Evolutionary conservation across 495 filamentous ascomycete species (phyloP).

Genomic region (Aspergillus campestris): DNA sequence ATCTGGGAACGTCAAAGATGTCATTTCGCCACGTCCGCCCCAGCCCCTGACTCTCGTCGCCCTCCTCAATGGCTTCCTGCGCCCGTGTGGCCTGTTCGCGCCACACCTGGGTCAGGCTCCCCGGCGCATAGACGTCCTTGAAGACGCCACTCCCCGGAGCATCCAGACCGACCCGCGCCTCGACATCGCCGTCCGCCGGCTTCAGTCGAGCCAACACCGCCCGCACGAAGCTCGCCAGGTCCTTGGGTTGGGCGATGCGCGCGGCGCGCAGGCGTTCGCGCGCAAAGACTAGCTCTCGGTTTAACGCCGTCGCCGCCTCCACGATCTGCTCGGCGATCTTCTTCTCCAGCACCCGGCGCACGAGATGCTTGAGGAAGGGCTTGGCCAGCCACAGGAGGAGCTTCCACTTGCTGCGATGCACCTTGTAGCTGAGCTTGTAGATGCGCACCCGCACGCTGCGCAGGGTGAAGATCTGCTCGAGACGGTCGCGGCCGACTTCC

Average conservation of each 20-base stretch:
- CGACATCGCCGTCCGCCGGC: slow-evolving; percentile 66
- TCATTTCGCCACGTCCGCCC: slow-evolving; percentile 64
- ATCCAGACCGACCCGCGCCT: slow-evolving; percentile 58
- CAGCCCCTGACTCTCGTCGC: slow-evolving; percentile 36
- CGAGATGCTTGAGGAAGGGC: slow-evolving; percentile 70
- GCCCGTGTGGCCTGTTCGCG: slow-evolving; percentile 66
- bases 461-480: slow-evolving; percentile 76
- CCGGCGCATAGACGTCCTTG: slow-evolving; percentile 76
- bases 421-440: slow-evolving; percentile 74
- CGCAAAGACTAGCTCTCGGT: slow-evolving; percentile 80
- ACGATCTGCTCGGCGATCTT: slow-evolving; percentile 67
- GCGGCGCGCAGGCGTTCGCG: slow-evolving; percentile 80
- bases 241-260: slow-evolving; percentile 70
- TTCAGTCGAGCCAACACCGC: slow-evolving; percentile 68
- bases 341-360: slow-evolving; percentile 70
- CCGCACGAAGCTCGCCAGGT: slow-evolving; percentile 69
- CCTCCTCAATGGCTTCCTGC: slow-evolving; percentile 51
- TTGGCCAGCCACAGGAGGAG: slow-evolving; percentile 77
- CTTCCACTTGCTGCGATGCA: slow-evolving; percentile 65
- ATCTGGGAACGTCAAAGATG: slow-evolving; percentile 61
- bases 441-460: slow-evolving; percentile 67
- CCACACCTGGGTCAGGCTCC: slow-evolving; percentile 81
- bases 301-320: slow-evolving; percentile 58
- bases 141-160: slow-evolving; percentile 62
- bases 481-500: slow-evolving; percentile 61